These are phyloP conservation scores for Colletotrichum magnum DNA, from an alignment of 2,329 filamentous ascomycete species.

Conservation along the genomic window DNA sequence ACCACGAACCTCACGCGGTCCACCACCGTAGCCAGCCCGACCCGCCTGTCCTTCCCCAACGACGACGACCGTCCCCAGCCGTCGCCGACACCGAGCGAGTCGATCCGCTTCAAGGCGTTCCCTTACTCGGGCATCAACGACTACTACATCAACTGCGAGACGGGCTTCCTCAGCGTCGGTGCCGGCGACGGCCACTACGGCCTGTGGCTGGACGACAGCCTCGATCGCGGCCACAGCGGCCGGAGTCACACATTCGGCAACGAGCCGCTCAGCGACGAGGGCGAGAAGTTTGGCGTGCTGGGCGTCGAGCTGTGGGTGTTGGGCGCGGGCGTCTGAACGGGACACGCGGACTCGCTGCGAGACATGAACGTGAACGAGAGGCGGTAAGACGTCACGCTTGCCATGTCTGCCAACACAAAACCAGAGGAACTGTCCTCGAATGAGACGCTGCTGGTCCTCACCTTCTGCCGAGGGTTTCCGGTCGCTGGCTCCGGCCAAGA, in stretches of 20 bases:
- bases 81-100: slow-evolving; percentile 72
- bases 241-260: slow-evolving; percentile 94
- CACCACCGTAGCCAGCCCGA: slow-evolving; percentile 53
- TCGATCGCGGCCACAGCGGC: slow-evolving; percentile 87
- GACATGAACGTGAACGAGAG: background rate
- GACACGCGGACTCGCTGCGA: background rate
- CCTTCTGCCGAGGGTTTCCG: too few relatives aligned
- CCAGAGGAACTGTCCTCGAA: too few relatives aligned
- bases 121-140: slow-evolving; percentile 97
- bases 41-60: slow-evolving; percentile 40
- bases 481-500: too few relatives aligned
- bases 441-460: too few relatives aligned
- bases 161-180: slow-evolving; percentile 86
- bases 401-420: too few relatives aligned
- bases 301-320: slow-evolving; percentile 96
- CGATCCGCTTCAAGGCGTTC: slow-evolving; percentile 96
- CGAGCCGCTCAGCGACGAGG: slow-evolving; percentile 92
- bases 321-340: slow-evolving; percentile 60
- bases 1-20: slow-evolving; percentile 62
- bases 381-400: slow-evolving; percentile 8
- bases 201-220: slow-evolving; percentile 89
- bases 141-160: slow-evolving; percentile 95
- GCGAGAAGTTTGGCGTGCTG: slow-evolving; percentile 90
- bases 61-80: slow-evolving; percentile 44
- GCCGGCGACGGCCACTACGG: slow-evolving; percentile 93